Evolutionary conservation across 73 alveolate species (phyloP).

Genomic region (Tetrahymena malaccensis): DNA sequence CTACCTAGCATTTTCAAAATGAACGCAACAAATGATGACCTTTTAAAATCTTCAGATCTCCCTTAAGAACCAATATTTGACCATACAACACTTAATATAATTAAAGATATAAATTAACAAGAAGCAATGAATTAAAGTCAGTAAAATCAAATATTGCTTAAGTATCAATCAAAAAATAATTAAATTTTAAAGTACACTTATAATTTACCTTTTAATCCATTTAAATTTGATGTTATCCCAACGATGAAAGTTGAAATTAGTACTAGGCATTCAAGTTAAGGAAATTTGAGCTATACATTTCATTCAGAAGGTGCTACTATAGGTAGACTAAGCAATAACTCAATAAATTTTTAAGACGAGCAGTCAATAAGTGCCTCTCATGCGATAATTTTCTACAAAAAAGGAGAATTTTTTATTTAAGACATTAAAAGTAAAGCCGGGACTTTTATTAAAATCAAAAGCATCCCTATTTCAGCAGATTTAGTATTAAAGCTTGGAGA

Average conservation of each 20-base stretch:
- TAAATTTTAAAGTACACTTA: neutral
- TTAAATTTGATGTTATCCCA: neutral
- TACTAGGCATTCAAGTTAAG: neutral
- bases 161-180: neutral
- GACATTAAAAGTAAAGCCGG: neutral
- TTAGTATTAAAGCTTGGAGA: neutral
- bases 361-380: neutral
- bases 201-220: neutral
- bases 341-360: neutral
- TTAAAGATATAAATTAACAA: neutral
- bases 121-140: neutral
- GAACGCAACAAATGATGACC: neutral
- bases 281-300: neutral
- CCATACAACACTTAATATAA: neutral
- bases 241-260: neutral
- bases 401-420: neutral
- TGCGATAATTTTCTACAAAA: neutral
- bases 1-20: neutral
- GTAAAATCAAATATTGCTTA: neutral
- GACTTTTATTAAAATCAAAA: neutral
- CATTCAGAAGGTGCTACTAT: neutral
- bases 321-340: neutral
- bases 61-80: neutral
- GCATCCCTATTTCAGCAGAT: neutral
- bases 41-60: neutral